phyloP scores from a whole-genome alignment of 2,329 filamentous ascomycete genomes.

The Sporothrix brasiliensis region DNA sequence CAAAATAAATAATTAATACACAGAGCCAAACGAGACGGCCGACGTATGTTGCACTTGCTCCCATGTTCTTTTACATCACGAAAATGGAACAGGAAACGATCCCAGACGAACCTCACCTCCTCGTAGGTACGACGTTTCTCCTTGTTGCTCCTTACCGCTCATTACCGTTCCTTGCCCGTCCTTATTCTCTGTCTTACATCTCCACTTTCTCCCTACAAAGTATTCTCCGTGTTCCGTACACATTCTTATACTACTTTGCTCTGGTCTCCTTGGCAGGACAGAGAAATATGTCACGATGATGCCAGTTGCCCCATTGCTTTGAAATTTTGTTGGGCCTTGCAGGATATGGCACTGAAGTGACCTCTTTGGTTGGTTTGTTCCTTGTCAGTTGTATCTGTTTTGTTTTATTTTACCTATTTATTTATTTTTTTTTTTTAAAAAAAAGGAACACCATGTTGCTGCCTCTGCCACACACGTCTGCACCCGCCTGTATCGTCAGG shows the following conservation, averaged over 20 bases:
- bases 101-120: not conserved
- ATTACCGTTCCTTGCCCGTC: not conserved
- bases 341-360: not conserved
- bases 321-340: slow-evolving; percentile 5
- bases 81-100: not conserved
- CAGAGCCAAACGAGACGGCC: too few relatives aligned
- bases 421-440: too few relatives aligned
- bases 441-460: not conserved
- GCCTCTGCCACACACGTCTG: not conserved
- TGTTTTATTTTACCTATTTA: too few relatives aligned
- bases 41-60: too few relatives aligned
- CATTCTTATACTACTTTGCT: not conserved
- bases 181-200: not conserved
- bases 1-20: not conserved
- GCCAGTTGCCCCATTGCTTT: not conserved
- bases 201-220: not conserved
- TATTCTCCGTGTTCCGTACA: not conserved
- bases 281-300: slow-evolving; percentile 1
- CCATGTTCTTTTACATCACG: too few relatives aligned
- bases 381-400: not conserved
- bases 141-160: not conserved
- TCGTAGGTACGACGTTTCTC: slow-evolving; percentile 19
- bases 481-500: not conserved
- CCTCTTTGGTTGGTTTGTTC: not conserved
- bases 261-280: not conserved